These are phyloP conservation scores for Cokeromyces recurvatus DNA, from an alignment of 371 early-diverging fungal species.

Conservation along the genomic window DNA sequence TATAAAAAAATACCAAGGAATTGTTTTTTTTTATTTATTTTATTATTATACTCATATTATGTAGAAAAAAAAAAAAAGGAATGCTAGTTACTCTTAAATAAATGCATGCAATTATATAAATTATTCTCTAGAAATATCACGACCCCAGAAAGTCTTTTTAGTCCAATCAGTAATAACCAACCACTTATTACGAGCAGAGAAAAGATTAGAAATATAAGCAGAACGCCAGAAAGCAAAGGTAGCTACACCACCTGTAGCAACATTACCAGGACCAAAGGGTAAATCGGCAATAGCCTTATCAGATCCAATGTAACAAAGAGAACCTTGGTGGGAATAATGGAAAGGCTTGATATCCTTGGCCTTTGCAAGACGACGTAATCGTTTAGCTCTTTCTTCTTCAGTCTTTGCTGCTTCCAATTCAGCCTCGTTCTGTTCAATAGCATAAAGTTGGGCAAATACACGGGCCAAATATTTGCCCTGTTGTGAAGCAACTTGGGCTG, in stretches of 20 bases:
- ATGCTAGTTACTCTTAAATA: too few relatives aligned
- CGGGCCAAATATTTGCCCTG: constrained; percentile 85
- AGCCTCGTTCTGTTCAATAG: constrained; percentile 36
- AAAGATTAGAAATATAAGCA: constrained; percentile 68
- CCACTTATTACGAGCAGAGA: constrained; percentile 75
- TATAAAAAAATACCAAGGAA: too few relatives aligned
- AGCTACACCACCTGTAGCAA: constrained; percentile 66
- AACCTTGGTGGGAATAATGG: constrained; percentile 78
- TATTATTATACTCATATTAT: too few relatives aligned
- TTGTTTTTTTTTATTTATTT: too few relatives aligned
- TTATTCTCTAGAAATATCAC: constrained; percentile 88
- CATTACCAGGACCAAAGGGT: constrained; percentile 67
- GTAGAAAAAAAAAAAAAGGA: too few relatives aligned
- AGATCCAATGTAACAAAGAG: constrained; percentile 86
- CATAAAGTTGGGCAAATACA: constrained; percentile 57
- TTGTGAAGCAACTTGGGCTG: constrained; percentile 91
- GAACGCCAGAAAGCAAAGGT: constrained; percentile 79
- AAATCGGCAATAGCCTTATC: constrained; percentile 90
- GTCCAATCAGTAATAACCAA: constrained; percentile 88
- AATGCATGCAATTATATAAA: too few relatives aligned
- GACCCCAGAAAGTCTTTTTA: constrained; percentile 81
- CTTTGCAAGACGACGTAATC: constrained; percentile 32
- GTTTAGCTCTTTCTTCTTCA: constrained; percentile 37
- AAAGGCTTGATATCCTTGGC: constrained; percentile 63
- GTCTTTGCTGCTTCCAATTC: constrained; percentile 16